These are phyloP conservation scores for Dactylorhiza incarnata DNA, from an alignment of 106 monocot species.

Conservation along the genomic window DNA sequence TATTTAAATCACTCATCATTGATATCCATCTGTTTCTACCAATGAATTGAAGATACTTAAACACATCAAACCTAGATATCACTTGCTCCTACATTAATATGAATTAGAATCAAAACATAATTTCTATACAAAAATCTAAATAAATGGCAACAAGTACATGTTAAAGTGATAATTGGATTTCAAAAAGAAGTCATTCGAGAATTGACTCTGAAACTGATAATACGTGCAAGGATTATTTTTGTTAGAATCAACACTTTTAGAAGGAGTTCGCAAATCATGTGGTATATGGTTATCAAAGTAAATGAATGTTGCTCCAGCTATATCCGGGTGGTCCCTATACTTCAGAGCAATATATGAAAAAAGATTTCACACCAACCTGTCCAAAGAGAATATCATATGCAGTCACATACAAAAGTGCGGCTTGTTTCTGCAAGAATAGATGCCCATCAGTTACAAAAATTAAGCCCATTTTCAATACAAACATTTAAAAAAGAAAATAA, in stretches of 20 bases:
- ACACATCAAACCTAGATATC: background rate
- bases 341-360: background rate
- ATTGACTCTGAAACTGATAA: background rate
- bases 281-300: background rate
- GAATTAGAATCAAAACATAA: background rate
- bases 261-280: background rate
- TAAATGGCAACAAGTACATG: background rate
- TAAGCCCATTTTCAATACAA: background rate
- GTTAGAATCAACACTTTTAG: background rate
- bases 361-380: slow-evolving; percentile 27
- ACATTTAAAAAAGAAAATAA: background rate
- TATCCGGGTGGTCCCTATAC: background rate
- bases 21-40: background rate
- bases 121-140: background rate
- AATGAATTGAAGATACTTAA: background rate
- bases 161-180: background rate
- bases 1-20: background rate
- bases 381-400: slow-evolving; percentile 92
- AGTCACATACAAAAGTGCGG: slow-evolving; percentile 66
- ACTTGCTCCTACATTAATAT: background rate
- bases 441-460: background rate
- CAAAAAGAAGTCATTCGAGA: background rate
- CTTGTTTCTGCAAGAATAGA: slow-evolving; percentile 64
- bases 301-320: background rate
- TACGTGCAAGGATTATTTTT: background rate